These are phyloP conservation scores for Clonostachys rhizophaga DNA, from an alignment of 2,329 filamentous ascomycete genomes.

Conservation along the genomic window DNA sequence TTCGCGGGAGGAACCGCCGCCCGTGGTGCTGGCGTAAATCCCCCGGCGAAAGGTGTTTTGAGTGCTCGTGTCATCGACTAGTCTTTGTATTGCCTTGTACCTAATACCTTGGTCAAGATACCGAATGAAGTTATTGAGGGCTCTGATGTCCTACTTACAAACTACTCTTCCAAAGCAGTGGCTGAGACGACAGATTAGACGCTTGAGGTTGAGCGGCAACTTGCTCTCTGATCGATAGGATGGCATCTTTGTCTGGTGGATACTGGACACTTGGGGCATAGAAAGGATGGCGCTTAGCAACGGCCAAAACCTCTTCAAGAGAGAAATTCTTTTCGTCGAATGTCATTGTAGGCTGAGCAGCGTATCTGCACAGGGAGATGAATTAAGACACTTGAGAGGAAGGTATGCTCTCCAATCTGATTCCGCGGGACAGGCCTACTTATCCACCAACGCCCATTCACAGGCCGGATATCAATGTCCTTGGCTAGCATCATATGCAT, in stretches of 20 bases:
- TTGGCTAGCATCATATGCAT: no score
- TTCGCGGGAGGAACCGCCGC: constrained; percentile 24
- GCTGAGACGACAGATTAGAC: constrained; percentile 2
- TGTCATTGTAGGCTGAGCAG: no score
- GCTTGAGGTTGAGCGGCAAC: neutral
- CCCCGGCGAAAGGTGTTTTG: constrained; percentile 28
- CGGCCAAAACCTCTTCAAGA: neutral
- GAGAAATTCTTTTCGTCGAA: no score
- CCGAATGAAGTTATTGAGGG: no score
- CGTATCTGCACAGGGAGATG: no score
- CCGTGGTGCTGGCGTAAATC: constrained; percentile 32
- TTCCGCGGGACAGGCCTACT: no score
- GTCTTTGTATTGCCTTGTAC: constrained; percentile 16
- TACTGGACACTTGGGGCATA: neutral
- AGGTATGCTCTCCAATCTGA: no score
- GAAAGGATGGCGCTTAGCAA: neutral
- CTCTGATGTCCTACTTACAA: constrained; percentile 8
- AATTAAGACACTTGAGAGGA: no score
- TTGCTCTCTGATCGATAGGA: neutral
- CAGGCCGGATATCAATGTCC: no score
- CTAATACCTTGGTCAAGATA: constrained; percentile 17
- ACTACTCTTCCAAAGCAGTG: constrained; percentile 11
- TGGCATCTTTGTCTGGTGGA: neutral
- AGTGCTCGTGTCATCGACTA: constrained; percentile 21
- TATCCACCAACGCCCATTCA: no score